These are phyloP conservation scores for Calvatia gigantea DNA, from an alignment of 768 basidiomycete species.

Conservation along the genomic window DNA sequence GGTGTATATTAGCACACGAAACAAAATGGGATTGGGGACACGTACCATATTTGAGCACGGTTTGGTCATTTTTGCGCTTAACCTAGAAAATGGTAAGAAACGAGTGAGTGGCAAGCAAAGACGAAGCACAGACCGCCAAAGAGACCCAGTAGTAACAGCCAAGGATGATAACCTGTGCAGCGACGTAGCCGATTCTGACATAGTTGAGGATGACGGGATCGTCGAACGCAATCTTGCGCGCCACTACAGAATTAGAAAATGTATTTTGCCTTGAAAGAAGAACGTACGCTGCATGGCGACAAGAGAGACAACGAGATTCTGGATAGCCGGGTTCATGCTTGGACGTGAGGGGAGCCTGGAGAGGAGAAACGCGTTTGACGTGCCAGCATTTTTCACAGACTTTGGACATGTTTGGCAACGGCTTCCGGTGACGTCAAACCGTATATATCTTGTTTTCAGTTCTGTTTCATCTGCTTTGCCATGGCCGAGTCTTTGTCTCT, in stretches of 20 bases:
- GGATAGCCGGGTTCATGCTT: constrained; percentile 70
- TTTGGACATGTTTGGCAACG: constrained; percentile 8
- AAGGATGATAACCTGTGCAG: constrained; percentile 67
- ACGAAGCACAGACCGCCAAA: constrained; percentile 47
- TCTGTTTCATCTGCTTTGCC: neutral
- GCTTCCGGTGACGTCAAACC: neutral
- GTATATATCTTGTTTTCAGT: neutral
- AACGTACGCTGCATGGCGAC: constrained; percentile 84
- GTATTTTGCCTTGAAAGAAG: neutral
- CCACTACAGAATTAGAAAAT: constrained; percentile 48
- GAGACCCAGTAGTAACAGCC: constrained; percentile 81
- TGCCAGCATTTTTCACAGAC: constrained; percentile 1
- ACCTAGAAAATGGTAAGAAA: constrained; percentile 48
- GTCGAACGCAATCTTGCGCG: constrained; percentile 87
- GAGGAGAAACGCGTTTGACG: neutral
- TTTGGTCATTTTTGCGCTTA: constrained; percentile 93
- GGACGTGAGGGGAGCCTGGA: constrained; percentile 1
- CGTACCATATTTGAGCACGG: constrained; percentile 91
- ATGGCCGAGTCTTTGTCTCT: constrained; percentile 27
- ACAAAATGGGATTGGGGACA: constrained; percentile 15
- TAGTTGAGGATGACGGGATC: constrained; percentile 79
- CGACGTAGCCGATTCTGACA: constrained; percentile 81
- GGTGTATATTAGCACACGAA: constrained; percentile 4
- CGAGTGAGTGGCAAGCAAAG: neutral
- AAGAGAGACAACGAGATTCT: constrained; percentile 87